phyloP scores from a whole-genome alignment of 192 early-diverging fungal species.

The Backusella mclennaniae region DNA sequence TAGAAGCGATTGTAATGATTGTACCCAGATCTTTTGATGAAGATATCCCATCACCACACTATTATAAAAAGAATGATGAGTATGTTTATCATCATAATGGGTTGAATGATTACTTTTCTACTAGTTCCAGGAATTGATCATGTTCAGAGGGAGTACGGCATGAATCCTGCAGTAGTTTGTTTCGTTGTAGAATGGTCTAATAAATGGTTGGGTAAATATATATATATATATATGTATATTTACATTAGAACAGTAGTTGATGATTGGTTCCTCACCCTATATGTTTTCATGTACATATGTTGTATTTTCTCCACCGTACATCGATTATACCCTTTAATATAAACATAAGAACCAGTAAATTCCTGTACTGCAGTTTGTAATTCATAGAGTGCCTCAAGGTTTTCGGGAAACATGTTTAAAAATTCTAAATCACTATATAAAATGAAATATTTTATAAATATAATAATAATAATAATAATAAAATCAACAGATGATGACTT shows the following conservation, averaged over 20 bases:
- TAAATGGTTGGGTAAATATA: not conserved
- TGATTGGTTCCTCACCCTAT: constrained; percentile 25
- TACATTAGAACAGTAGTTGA: not conserved
- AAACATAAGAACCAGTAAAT: constrained; percentile 57
- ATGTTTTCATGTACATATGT: constrained; percentile 46
- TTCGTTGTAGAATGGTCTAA: constrained; percentile 24
- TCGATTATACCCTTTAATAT: constrained; percentile 51
- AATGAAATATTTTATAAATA: not conserved
- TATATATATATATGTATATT: not conserved
- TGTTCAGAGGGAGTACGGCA: constrained; percentile 40
- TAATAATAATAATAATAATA: not conserved
- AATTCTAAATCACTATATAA: constrained; percentile 47
- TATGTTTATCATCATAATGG: not conserved
- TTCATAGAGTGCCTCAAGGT: constrained; percentile 34
- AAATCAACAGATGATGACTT: constrained; percentile 16
- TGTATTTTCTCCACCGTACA: constrained; percentile 50
- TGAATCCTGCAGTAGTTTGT: constrained; percentile 21
- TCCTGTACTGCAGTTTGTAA: constrained; percentile 46
- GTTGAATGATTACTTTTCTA: constrained; percentile 46
- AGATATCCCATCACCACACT: constrained; percentile 50
- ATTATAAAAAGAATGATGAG: constrained; percentile 3
- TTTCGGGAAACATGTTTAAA: constrained; percentile 41
- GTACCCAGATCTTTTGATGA: constrained; percentile 53
- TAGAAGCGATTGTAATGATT: constrained; percentile 44
- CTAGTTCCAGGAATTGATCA: constrained; percentile 44